Percentiles rank a stretch among this genome's conserved stretches.
Conservation (phyloP, 2,329 filamentous ascomycete species). For the Paecilomyces sp. region DNA sequence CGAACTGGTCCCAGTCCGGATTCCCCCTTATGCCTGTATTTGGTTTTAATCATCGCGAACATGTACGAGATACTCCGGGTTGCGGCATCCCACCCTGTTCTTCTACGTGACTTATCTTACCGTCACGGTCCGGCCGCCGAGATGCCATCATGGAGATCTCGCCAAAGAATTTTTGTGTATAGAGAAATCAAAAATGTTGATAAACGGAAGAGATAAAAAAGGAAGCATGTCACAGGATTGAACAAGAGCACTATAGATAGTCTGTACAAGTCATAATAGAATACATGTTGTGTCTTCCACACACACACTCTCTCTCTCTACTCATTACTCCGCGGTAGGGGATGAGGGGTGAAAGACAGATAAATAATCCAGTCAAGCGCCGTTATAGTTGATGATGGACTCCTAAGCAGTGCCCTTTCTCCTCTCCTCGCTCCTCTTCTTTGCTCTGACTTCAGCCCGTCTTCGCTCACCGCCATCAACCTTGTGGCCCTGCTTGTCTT, state of each 20-base stretch:
- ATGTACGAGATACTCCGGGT: background rate
- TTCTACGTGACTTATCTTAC: background rate
- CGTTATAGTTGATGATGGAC: background rate
- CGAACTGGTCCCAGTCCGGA: background rate
- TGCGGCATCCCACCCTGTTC: background rate
- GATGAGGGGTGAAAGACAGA: no score
- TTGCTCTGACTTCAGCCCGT: conserved; percentile 76
- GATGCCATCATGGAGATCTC: background rate
- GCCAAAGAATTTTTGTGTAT: background rate
- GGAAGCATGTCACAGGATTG: background rate
- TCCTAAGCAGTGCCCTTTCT: conserved; percentile 51
- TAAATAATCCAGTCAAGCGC: background rate
- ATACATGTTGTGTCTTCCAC: background rate
- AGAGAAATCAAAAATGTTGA: background rate
- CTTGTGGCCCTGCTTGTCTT: conserved; percentile 78
- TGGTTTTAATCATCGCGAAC: background rate
- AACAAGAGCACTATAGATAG: background rate
- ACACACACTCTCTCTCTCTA: no score
- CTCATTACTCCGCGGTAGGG: background rate
- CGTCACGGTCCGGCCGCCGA: background rate
- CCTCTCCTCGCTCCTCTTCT: conserved; percentile 72
- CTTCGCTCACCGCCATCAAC: conserved; percentile 94
- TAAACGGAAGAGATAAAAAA: background rate
- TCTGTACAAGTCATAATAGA: background rate
- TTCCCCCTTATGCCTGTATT: background rate